phyloP scores from a whole-genome alignment of 805 yeast species.

The Schwanniomyces pseudopolymorphus region DNA sequence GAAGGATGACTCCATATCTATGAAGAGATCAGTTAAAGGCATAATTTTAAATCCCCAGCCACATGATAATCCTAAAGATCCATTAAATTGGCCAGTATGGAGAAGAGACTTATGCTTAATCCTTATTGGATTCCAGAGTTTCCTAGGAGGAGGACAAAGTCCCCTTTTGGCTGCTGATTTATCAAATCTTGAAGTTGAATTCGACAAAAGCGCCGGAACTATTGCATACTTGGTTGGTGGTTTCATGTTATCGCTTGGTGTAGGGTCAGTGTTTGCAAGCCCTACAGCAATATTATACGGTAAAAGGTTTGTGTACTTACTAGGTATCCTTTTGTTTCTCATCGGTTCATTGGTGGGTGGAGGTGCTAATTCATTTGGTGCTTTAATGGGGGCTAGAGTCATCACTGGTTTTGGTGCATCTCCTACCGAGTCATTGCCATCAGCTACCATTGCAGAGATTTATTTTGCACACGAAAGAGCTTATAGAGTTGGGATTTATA shows the following conservation, averaged over 20 bases:
- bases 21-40: slow-evolving; percentile 50
- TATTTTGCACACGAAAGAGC: slow-evolving; percentile 63
- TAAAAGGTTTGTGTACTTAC: slow-evolving; percentile 53
- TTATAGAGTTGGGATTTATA: slow-evolving; percentile 57
- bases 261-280: slow-evolving; percentile 57
- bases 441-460: slow-evolving; percentile 61
- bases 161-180: slow-evolving; percentile 61
- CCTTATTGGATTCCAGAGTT: slow-evolving; percentile 56
- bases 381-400: slow-evolving; percentile 57
- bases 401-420: slow-evolving; percentile 60
- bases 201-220: slow-evolving; percentile 38
- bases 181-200: slow-evolving; percentile 40
- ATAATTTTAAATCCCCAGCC: slow-evolving; percentile 62
- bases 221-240: slow-evolving; percentile 58
- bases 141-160: slow-evolving; percentile 62
- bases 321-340: slow-evolving; percentile 48
- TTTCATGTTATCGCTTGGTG: slow-evolving; percentile 56
- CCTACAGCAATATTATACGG: slow-evolving; percentile 60
- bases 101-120: slow-evolving; percentile 53
- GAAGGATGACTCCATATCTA: slow-evolving; percentile 13
- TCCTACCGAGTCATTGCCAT: slow-evolving; percentile 60
- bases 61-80: slow-evolving; percentile 61
- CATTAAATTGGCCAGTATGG: slow-evolving; percentile 65
- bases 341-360: slow-evolving; percentile 59
- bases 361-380: slow-evolving; percentile 45